Evolutionary conservation across 768 basidiomycete genomes (phyloP), one percentile per base, ranked within the genome.

Genomic region (Phallus indusiatus): DNA sequence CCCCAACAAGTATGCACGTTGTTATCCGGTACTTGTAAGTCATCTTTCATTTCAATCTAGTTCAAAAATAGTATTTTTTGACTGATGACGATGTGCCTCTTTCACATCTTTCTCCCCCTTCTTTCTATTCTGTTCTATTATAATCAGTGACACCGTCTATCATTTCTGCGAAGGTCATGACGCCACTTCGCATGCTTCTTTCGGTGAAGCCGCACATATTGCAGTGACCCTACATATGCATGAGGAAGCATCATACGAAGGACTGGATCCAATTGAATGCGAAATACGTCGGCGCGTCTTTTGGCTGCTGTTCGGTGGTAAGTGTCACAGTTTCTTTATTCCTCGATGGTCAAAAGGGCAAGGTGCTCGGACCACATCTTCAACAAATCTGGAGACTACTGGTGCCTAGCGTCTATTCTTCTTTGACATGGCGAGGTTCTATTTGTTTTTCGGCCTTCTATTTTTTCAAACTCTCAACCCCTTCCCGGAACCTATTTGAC

Each of bases 111-210:
- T n/a, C n/a, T n/a, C 33, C 21, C 22, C 16, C 22, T 52, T 37
- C 37, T 59, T 42, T 49, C 36, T 34, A 56, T 49, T 46, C 46
- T 58, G 62, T 60, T 63, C 28, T 48, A 52, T 28, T 28, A 28
- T 28, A 28, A 28, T 28, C 28, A 91, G 88, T 65, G 88, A 90
- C 71, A 88, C 82, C 58, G 76, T 89, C 42, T 93, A 92, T 69
- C 90, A 92, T 70, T 91, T 92, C 71, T 90, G 88, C 65, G 88
- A 90, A 65, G 90, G 90, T 5, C 86, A 90, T 64, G 89, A 90
- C 62, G 89, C 86, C 6, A 90, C 90, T 10, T 87, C 88, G 63
- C 88, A 93, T 66, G 88, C 90, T 22, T 85, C 89, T 8, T 90
- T 92, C 65, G 90, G 88, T 28, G 90, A 93, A 69, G 88, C 91